A percentile compares a stretch with the other conserved stretches of the same genome.
phyloP scores from a whole-genome alignment of 2,329 filamentous ascomycete species.

The Cladophialophora immunda region DNA sequence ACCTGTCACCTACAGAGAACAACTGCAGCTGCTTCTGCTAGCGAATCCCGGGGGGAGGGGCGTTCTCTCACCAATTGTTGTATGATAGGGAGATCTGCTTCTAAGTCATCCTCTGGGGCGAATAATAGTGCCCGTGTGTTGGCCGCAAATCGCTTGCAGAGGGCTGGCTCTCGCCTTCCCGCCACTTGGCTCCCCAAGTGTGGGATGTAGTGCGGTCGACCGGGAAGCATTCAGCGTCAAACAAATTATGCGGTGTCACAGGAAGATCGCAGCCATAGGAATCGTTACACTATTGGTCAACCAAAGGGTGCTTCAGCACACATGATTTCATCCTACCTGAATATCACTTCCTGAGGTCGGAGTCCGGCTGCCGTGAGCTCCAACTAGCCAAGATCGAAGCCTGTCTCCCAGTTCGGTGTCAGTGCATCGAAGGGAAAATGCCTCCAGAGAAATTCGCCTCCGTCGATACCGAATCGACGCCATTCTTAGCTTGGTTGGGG shows the following conservation, averaged over 20 bases:
- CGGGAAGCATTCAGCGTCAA: conserved; percentile 1
- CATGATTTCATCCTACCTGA: background rate
- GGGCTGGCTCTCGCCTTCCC: background rate
- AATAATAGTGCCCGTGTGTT: background rate
- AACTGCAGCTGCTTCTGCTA: background rate
- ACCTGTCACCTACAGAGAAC: background rate
- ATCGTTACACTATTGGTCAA: conserved; percentile 5
- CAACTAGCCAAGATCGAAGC: background rate
- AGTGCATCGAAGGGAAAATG: too few species aligned
- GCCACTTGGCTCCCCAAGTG: background rate
- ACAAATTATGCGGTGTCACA: conserved; percentile 19
- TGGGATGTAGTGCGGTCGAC: conserved; percentile 1
- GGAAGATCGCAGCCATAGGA: conserved; percentile 10
- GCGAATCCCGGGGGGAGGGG: background rate
- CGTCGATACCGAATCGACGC: background rate
- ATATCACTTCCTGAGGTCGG: conserved; percentile 3
- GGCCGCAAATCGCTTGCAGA: background rate
- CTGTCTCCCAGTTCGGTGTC: background rate
- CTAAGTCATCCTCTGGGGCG: background rate
- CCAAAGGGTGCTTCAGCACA: background rate
- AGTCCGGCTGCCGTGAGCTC: background rate
- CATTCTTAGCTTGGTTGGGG: background rate
- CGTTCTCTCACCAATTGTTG: background rate
- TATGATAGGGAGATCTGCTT: background rate
- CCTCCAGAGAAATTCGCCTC: background rate